phyloP scores from a whole-genome alignment of 1,139 yeast genomes.

The Zygoascus sp. region DNA sequence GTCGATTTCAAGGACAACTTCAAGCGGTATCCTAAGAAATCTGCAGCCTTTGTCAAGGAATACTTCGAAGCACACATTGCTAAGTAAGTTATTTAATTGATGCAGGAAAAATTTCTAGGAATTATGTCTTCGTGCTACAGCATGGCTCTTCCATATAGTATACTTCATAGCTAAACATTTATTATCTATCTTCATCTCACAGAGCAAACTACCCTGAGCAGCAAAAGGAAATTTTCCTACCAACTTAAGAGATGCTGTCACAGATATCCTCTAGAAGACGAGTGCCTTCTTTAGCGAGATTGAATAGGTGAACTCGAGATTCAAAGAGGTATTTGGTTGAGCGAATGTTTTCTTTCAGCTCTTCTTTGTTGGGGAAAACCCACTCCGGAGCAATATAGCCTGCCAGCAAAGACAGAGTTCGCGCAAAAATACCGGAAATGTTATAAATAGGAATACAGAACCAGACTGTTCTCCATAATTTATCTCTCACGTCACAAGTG shows the following conservation, averaged over 20 bases:
- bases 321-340: neutral
- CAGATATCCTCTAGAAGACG: neutral
- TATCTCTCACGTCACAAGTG: neutral
- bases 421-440: neutral
- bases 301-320: neutral
- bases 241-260: no score
- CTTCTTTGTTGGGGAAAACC: neutral
- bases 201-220: no score
- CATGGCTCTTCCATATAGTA: no score
- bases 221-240: no score
- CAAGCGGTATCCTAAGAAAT: neutral
- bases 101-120: no score
- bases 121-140: no score
- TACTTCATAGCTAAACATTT: no score
- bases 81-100: no score
- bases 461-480: neutral
- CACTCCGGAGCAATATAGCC: neutral
- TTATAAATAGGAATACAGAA: neutral
- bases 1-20: neutral
- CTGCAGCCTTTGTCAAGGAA: neutral
- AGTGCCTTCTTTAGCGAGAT: neutral
- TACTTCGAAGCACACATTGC: neutral
- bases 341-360: neutral
- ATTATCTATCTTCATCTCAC: no score
- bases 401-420: neutral